phyloP scores from a whole-genome alignment of 495 filamentous ascomycete species.

The Penicillium daleae region DNA sequence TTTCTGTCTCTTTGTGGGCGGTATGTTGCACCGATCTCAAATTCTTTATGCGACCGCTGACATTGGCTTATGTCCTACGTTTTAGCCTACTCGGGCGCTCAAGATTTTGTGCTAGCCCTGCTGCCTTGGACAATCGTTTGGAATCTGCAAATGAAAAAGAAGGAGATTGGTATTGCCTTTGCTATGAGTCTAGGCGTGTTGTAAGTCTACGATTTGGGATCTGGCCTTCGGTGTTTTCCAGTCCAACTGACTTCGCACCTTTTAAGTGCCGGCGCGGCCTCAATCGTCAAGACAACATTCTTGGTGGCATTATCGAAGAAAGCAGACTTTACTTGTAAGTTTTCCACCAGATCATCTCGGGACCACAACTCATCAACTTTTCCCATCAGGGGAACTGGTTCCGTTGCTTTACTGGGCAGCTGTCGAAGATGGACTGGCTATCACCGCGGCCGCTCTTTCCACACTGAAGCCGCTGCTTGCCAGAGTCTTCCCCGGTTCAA shows the following conservation, averaged over 20 bases:
- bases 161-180: constrained; percentile 26
- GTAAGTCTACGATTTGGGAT: constrained; percentile 12
- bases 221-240: neutral
- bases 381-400: constrained; percentile 23
- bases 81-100: constrained; percentile 29
- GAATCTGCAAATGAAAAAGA: constrained; percentile 30
- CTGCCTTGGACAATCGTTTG: constrained; percentile 29
- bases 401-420: constrained; percentile 26
- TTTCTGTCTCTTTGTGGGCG: constrained; percentile 28
- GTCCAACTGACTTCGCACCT: neutral
- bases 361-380: neutral
- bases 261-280: constrained; percentile 21
- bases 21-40: constrained; percentile 2
- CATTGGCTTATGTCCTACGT: neutral
- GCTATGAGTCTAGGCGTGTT: constrained; percentile 31
- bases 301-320: constrained; percentile 23
- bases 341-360: neutral
- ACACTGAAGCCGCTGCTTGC: constrained; percentile 22
- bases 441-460: constrained; percentile 26
- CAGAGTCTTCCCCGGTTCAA: constrained; percentile 19
- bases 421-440: constrained; percentile 29
- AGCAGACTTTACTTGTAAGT: constrained; percentile 26
- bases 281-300: constrained; percentile 26
- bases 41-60: constrained; percentile 1
- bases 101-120: constrained; percentile 26